Conservation (phyloP, 495 filamentous ascomycete species). For the Amniculicola lignicola region DNA sequence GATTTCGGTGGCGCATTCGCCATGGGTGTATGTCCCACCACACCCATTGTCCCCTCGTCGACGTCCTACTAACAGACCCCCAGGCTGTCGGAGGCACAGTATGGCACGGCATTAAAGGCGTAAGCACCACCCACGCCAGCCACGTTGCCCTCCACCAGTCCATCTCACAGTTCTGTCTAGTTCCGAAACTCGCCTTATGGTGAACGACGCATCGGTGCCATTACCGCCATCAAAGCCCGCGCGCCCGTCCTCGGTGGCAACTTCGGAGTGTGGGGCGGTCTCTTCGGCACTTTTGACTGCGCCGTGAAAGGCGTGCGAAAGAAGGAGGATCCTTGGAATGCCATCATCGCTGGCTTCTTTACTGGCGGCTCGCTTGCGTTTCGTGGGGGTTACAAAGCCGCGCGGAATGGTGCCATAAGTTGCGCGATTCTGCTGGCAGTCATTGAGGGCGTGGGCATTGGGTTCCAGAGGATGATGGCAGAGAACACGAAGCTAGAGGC, state of each 20-base stretch:
- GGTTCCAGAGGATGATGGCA: constrained; percentile 94
- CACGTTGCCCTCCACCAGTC: background rate
- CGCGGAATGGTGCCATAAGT: constrained; percentile 90
- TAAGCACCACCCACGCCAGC: constrained; percentile 18
- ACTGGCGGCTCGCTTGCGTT: constrained; percentile 90
- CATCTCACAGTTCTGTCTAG: background rate
- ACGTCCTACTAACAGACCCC: constrained; percentile 14
- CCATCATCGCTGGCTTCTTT: constrained; percentile 94
- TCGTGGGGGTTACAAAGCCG: constrained; percentile 82
- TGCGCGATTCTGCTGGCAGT: constrained; percentile 91
- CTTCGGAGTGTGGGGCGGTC: constrained; percentile 94
- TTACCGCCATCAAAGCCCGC: constrained; percentile 95
- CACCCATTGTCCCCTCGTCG: background rate
- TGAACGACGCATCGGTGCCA: constrained; percentile 88
- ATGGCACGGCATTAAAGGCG: constrained; percentile 98
- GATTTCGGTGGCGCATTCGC: constrained; percentile 96
- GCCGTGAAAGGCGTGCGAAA: constrained; percentile 92
- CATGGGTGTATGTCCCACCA: constrained; percentile 75
- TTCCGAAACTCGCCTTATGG: constrained; percentile 63
- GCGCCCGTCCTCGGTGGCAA: constrained; percentile 95
- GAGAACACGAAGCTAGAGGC: constrained; percentile 79
- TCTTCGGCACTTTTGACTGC: constrained; percentile 94
- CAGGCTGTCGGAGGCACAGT: constrained; percentile 82
- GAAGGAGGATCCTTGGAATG: constrained; percentile 98
- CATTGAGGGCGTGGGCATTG: constrained; percentile 97